phyloP scores from a whole-genome alignment of 768 basidiomycete species.

The Mycena galericulata region DNA sequence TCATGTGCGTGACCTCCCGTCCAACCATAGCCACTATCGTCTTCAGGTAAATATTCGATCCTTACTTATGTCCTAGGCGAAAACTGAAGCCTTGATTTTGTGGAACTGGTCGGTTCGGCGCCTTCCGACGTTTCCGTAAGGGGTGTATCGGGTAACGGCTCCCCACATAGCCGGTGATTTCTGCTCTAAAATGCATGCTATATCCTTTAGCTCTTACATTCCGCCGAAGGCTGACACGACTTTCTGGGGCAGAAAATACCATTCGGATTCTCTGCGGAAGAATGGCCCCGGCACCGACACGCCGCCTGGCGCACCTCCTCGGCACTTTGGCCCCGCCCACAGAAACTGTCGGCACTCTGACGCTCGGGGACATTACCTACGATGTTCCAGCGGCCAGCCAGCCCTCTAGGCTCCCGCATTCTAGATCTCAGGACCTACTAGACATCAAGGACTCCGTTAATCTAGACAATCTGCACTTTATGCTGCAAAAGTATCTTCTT shows the following conservation, averaged over 20 bases:
- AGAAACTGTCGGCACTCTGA: conserved; percentile 63
- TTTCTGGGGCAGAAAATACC: neutral
- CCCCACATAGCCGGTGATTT: neutral
- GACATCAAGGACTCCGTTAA: conserved; percentile 66
- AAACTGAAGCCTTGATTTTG: too few relatives aligned
- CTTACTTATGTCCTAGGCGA: too few relatives aligned
- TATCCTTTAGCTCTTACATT: conserved; percentile 7
- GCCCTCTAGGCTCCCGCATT: conserved; percentile 62
- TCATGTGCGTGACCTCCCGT: too few relatives aligned
- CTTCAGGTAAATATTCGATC: too few relatives aligned
- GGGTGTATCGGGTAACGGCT: neutral
- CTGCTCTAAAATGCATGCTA: conserved; percentile 13
- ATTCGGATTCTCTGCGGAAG: neutral
- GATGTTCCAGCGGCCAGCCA: conserved; percentile 62
- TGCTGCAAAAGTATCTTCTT: conserved; percentile 75
- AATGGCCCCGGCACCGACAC: conserved; percentile 52
- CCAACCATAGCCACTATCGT: too few relatives aligned
- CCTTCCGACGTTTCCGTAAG: too few relatives aligned
- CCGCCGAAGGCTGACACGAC: conserved; percentile 8
- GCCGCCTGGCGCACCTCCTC: conserved; percentile 63
- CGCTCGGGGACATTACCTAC: conserved; percentile 67
- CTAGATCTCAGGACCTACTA: conserved; percentile 53
- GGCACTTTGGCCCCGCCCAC: conserved; percentile 55
- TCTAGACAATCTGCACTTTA: conserved; percentile 69
- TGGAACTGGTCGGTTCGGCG: too few relatives aligned